Conservation (phyloP, 2,329 filamentous ascomycete species). For the Diplodia scrobiculata region DNA sequence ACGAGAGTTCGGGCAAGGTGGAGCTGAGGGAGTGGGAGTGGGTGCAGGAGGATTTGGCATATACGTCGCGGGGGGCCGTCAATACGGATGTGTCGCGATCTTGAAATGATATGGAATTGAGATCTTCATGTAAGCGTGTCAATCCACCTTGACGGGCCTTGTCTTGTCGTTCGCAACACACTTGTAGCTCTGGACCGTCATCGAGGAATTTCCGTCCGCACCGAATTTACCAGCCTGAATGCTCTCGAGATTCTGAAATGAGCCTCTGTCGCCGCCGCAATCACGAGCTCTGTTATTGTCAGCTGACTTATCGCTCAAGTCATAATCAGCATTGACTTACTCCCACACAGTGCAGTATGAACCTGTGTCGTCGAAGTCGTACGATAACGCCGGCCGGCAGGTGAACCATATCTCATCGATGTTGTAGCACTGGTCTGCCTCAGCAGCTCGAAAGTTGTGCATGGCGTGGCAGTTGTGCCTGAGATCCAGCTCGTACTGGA, state of each 20-base stretch:
- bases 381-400: not conserved
- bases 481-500: not conserved
- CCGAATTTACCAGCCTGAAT: not conserved
- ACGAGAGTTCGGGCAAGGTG: not conserved
- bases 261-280: not conserved
- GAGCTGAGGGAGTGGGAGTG: slow-evolving; percentile 14
- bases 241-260: not conserved
- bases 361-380: not conserved
- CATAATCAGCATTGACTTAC: not conserved
- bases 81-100: not conserved
- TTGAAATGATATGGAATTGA: not conserved
- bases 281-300: not conserved
- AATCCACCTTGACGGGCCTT: no score
- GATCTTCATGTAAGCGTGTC: not conserved
- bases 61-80: not conserved
- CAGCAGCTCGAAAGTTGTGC: not conserved
- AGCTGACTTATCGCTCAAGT: not conserved
- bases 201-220: not conserved
- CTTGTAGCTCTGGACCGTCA: not conserved
- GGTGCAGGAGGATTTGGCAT: not conserved
- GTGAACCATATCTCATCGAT: not conserved
- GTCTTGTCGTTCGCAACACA: not conserved
- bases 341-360: not conserved
- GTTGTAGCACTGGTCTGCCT: not conserved
- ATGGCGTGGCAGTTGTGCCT: not conserved